Conservation (phyloP, 177 flowering plant species). For the Vitis hybrid region DNA sequence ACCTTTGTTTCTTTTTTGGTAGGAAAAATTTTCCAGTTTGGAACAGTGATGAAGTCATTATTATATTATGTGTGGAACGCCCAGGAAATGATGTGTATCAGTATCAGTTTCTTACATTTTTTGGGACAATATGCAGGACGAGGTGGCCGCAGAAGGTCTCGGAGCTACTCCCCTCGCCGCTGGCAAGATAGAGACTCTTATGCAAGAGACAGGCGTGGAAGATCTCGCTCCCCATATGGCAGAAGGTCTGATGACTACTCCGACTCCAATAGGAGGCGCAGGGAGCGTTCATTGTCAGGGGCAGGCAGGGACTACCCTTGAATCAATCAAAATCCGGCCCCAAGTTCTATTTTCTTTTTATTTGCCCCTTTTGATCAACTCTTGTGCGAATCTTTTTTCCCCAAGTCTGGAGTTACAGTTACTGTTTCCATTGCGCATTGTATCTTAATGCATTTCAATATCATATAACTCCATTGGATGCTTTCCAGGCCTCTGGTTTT, state of each 20-base stretch:
- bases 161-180: constrained; percentile 56
- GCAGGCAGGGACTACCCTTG: constrained; percentile 20
- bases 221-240: constrained; percentile 50
- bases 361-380: neutral
- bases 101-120: neutral
- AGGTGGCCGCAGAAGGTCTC: constrained; percentile 44
- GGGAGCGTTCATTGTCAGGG: constrained; percentile 37
- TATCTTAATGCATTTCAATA: too few species aligned
- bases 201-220: constrained; percentile 34
- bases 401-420: too few species aligned
- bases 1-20: too few species aligned
- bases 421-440: too few species aligned
- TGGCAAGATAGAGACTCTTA: constrained; percentile 33
- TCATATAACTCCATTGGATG: too few species aligned
- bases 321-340: neutral
- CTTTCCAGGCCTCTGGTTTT: too few species aligned
- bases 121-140: constrained; percentile 30
- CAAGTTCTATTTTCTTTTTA: neutral
- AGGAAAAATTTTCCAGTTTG: too few species aligned
- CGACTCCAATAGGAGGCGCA: constrained; percentile 32
- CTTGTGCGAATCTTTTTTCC: too few species aligned
- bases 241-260: constrained; percentile 36
- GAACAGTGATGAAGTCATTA: too few species aligned
- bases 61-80: too few species aligned
- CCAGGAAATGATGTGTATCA: too few species aligned